Conservation (phyloP, 306 rosid genomes). For the Inga oerstediana region DNA sequence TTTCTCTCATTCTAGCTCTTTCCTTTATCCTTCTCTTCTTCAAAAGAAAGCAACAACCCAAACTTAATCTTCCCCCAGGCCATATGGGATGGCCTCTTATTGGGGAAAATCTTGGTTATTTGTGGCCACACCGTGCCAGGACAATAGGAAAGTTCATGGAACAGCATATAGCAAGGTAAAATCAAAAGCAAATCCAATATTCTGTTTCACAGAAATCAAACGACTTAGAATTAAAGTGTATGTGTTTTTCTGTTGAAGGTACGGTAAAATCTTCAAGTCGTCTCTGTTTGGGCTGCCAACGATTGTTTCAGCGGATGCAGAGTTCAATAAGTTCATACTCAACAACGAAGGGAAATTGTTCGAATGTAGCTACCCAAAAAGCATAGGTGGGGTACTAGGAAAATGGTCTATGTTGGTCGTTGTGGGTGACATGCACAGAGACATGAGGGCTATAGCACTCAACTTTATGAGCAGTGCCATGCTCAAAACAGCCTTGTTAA, state of each 20-base stretch:
- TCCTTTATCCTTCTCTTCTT: constrained; percentile 54
- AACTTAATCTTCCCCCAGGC: constrained; percentile 84
- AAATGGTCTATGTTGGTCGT: constrained; percentile 99
- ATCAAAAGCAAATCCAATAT: not conserved
- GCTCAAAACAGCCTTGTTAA: constrained; percentile 67
- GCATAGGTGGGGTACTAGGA: constrained; percentile 96
- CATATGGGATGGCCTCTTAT: constrained; percentile 94
- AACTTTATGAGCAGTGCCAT: constrained; percentile 86
- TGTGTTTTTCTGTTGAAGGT: constrained; percentile 43
- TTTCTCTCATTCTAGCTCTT: constrained; percentile 61
- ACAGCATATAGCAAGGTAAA: constrained; percentile 77
- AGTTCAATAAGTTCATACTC: constrained; percentile 80
- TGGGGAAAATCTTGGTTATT: constrained; percentile 79
- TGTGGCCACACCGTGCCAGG: constrained; percentile 84
- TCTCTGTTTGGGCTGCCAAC: constrained; percentile 85
- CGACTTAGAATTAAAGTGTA: not conserved
- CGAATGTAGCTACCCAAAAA: constrained; percentile 91
- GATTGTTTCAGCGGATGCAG: constrained; percentile 94
- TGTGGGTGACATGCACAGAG: constrained; percentile 98
- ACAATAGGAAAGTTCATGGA: constrained; percentile 84
- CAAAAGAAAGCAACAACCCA: constrained; percentile 59
- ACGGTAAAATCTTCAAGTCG: constrained; percentile 90
- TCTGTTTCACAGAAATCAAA: not conserved
- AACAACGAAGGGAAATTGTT: constrained; percentile 93
- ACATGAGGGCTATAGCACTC: constrained; percentile 82